Percentiles rank a stretch among this genome's conserved stretches.
Evolutionary conservation across 2,329 filamentous ascomycete genomes (phyloP).

Genomic region (Aureobasidium zeae): DNA sequence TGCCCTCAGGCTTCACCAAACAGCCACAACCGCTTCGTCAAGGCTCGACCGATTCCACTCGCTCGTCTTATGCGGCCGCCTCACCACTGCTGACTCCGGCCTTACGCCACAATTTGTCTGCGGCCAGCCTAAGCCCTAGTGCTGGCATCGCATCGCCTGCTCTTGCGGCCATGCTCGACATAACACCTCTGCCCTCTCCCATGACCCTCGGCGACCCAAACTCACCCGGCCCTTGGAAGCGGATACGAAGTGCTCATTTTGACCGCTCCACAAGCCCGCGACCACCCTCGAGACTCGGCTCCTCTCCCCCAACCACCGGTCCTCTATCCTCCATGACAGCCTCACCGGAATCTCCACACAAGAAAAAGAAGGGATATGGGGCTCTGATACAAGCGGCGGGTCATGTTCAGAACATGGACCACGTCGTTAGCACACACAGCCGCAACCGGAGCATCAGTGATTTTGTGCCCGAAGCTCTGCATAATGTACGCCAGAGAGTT

Average conservation of each 20-base stretch:
- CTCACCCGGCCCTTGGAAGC: constrained; percentile 34
- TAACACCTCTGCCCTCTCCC: constrained; percentile 45
- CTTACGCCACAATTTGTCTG: constrained; percentile 10
- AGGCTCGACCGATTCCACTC: not conserved
- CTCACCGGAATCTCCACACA: constrained; percentile 26
- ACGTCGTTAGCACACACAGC: constrained; percentile 37
- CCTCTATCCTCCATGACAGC: constrained; percentile 14
- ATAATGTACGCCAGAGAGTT: constrained; percentile 58
- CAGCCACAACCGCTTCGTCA: not conserved
- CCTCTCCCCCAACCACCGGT: constrained; percentile 26
- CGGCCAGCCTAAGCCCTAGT: constrained; percentile 23
- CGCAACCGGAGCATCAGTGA: constrained; percentile 83
- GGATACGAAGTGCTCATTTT: constrained; percentile 28
- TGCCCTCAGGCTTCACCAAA: not conserved
- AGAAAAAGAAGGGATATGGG: constrained; percentile 41
- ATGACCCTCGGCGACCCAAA: constrained; percentile 32
- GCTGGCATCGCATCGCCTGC: constrained; percentile 40
- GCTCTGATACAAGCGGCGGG: constrained; percentile 34
- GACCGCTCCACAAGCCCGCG: constrained; percentile 17
- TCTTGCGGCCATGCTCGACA: constrained; percentile 39
- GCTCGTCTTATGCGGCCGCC: constrained; percentile 1
- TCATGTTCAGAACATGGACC: constrained; percentile 22
- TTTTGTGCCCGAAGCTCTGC: constrained; percentile 64
- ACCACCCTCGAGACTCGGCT: constrained; percentile 25
- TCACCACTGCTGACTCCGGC: constrained; percentile 10